Conservation (phyloP, 1,139 yeast genomes). For the Diutina rugosa region DNA sequence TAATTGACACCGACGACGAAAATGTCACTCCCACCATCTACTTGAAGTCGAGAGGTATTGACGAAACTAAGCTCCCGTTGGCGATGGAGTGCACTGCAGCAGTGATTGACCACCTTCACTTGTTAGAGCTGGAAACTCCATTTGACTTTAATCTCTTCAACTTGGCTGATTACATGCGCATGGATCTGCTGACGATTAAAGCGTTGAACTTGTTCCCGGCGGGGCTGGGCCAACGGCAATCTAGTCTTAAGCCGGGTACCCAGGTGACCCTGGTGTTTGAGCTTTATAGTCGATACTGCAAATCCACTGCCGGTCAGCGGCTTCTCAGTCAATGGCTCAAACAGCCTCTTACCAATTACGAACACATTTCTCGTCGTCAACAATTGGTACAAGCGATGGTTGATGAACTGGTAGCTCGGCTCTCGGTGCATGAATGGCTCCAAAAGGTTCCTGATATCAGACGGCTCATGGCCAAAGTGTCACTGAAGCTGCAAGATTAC, state of each 20-base stretch:
- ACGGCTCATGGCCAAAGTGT: conserved; percentile 54
- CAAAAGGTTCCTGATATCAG: conserved; percentile 73
- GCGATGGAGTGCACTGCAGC: conserved; percentile 1
- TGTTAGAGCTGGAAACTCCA: conserved; percentile 10
- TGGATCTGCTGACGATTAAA: conserved; percentile 80
- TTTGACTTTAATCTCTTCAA: conserved; percentile 54
- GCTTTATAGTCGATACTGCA: conserved; percentile 64
- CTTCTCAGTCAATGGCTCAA: conserved; percentile 87
- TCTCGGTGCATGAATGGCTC: conserved; percentile 51
- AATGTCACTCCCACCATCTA: conserved; percentile 6
- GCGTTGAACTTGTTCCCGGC: conserved; percentile 63
- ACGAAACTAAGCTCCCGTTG: background rate
- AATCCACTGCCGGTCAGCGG: conserved; percentile 76
- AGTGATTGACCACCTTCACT: background rate
- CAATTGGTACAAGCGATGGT: conserved; percentile 57
- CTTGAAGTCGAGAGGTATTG: background rate
- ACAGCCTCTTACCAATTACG: conserved; percentile 69
- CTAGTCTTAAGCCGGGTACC: conserved; percentile 17
- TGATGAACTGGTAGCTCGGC: conserved; percentile 57
- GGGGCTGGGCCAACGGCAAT: conserved; percentile 22
- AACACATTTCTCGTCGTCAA: conserved; percentile 56
- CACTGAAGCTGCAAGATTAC: conserved; percentile 18
- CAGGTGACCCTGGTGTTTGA: conserved; percentile 54
- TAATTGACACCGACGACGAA: conserved; percentile 24
- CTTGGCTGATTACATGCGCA: conserved; percentile 66